Evolutionary conservation across 179 eudicot genomes (phyloP).

Genomic region (Heliamphora pulchella): DNA sequence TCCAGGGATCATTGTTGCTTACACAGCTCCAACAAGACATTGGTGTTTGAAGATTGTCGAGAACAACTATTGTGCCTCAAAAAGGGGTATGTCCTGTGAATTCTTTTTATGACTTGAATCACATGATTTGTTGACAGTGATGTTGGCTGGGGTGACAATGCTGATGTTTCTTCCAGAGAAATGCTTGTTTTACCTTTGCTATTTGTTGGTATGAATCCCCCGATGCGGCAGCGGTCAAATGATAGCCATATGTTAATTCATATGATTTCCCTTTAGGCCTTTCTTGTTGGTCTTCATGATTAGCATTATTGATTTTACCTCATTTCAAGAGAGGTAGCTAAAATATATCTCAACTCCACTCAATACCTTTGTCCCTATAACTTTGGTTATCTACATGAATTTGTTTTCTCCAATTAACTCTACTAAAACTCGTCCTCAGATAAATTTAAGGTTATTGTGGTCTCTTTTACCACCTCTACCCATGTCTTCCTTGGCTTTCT

Average conservation of each 20-base stretch:
- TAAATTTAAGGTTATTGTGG: neutral
- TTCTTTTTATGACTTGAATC: neutral
- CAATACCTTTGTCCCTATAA: neutral
- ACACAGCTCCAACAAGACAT: slow-evolving; percentile 71
- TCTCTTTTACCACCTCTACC: neutral
- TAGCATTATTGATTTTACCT: neutral
- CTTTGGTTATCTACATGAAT: neutral
- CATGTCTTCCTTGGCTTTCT: neutral
- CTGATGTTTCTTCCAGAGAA: neutral
- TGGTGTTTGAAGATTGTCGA: slow-evolving; percentile 88
- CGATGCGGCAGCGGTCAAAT: neutral
- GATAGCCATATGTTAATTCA: neutral
- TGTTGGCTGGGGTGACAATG: neutral
- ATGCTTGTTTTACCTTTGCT: neutral
- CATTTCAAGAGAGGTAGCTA: neutral
- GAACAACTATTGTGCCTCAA: slow-evolving; percentile 89
- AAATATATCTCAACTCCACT: neutral
- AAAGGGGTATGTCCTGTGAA: slow-evolving; percentile 50
- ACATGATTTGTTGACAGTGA: neutral
- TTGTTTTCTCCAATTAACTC: neutral
- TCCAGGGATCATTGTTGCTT: slow-evolving; percentile 77
- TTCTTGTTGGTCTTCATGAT: neutral
- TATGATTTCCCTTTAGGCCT: neutral
- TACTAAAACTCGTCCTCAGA: neutral
- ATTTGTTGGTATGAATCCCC: neutral